Evolutionary conservation across 2,329 filamentous ascomycete species (phyloP), one percentile per base, ranked within the genome.

Genomic region (Pseudovirgaria hyperparasitica): DNA sequence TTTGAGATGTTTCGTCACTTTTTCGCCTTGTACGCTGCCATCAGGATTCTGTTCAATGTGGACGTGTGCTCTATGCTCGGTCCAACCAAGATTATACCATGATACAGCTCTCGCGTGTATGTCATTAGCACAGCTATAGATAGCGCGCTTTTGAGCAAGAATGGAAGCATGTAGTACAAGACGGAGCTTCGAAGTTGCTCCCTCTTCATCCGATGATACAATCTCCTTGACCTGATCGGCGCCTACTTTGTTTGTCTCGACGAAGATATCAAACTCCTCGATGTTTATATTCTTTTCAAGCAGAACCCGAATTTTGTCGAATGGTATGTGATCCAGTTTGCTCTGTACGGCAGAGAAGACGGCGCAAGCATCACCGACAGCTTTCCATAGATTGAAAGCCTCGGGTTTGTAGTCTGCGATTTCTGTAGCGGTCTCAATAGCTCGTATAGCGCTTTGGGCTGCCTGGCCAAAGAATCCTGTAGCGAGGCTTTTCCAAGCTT

Each of bases 61-160:
- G 8, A 64, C 59, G 45, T 92, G 82, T 1, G 85, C 81, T 23
- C 78, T 72, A 47, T 90, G 74, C 50, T 98, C 90, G 2, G 82
- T 81, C 82, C 86, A 96, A 22, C 90, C 90, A 11, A 98, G 63
- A 44, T 98, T 98, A 55, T 93, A 98, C 67, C 87, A 90, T 0
- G 86, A 82, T n/a, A 96, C 82, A 2, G 90, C 82, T 54, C 92
- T 86, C 4, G 87, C 86, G 49, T 94, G 82, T 6, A 72, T 50
- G 45, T 98, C 86, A 32, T 75, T 62, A 1, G 73, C 60, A 10
- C 77, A 78, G 20, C 75, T 69, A 39, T 79, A 60, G 9, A 96
- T 75, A 6, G 85, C 85, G 36, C 82, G 72, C 51, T 96, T 98
- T 51, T 92, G 82, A 5, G 82, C 80, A 11, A 96, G 59, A 16